These are phyloP conservation scores for Canavalia ensiformis DNA, from an alignment of 306 rosid genomes.

Conservation along the genomic window DNA sequence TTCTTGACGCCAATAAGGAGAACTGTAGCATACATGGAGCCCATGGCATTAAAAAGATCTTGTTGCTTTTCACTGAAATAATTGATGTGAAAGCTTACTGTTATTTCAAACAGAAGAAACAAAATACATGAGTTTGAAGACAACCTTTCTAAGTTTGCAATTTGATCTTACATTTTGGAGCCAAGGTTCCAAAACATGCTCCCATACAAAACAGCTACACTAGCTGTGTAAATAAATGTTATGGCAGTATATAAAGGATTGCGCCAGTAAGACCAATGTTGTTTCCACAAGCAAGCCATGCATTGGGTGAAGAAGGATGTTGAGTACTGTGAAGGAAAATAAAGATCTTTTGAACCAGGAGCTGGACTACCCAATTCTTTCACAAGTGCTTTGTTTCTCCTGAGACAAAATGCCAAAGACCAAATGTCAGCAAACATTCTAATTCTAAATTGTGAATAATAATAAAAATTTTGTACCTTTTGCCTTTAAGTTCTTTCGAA, in stretches of 20 bases:
- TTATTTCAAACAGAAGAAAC: constrained; percentile 22
- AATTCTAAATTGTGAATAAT: not conserved
- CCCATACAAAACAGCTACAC: constrained; percentile 56
- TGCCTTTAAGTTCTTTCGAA: not conserved
- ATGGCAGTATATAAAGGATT: constrained; percentile 62
- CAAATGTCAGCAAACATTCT: not conserved
- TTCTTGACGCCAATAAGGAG: constrained; percentile 63
- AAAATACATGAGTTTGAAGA: constrained; percentile 34
- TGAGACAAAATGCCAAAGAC: constrained; percentile 47
- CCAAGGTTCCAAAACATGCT: constrained; percentile 77
- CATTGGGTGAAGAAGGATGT: constrained; percentile 63
- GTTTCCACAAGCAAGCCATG: constrained; percentile 73
- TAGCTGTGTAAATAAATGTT: constrained; percentile 54
- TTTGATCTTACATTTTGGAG: constrained; percentile 64
- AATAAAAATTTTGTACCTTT: not conserved
- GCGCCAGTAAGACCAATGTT: constrained; percentile 75
- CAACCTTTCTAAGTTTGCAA: constrained; percentile 6
- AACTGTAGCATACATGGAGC: constrained; percentile 72
- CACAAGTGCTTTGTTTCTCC: constrained; percentile 68
- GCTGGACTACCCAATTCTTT: constrained; percentile 72
- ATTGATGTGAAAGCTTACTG: constrained; percentile 4
- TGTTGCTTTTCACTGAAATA: constrained; percentile 50
- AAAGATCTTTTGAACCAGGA: constrained; percentile 67
- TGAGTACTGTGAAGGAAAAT: constrained; percentile 75
- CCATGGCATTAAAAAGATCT: constrained; percentile 68